A percentile compares a stretch with the other conserved stretches of the same genome.
phyloP scores from a whole-genome alignment of 768 basidiomycete species.

The Pulveroboletus ravenelii region DNA sequence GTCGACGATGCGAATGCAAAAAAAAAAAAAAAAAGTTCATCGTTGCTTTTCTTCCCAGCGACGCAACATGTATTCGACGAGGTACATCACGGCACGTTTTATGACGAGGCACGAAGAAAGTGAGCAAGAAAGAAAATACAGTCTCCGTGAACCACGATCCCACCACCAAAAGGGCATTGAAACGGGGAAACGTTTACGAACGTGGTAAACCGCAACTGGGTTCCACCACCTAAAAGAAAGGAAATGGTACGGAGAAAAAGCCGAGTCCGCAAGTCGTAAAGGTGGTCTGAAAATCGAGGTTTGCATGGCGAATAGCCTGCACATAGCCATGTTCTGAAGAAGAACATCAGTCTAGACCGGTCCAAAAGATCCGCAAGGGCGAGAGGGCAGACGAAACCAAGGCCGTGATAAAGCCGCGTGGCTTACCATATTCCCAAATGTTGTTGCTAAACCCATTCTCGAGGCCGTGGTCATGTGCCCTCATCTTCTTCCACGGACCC shows the following conservation, averaged over 20 bases:
- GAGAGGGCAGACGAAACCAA: neutral
- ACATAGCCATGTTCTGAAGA: conserved; percentile 56
- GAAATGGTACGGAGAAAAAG: neutral
- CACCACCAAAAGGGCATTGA: too few species aligned
- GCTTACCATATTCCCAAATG: conserved; percentile 66
- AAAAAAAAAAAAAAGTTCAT: too few species aligned
- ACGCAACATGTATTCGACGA: too few species aligned
- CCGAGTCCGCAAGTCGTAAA: neutral
- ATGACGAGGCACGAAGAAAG: too few species aligned
- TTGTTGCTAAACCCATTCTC: conserved; percentile 36
- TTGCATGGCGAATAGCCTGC: conserved; percentile 49
- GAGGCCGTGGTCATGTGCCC: conserved; percentile 41
- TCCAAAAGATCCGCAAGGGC: neutral
- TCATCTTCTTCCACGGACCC: conserved; percentile 50
- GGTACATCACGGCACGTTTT: too few species aligned
- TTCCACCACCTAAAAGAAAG: neutral
- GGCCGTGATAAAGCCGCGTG: neutral
- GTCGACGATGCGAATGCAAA: too few species aligned
- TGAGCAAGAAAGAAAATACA: too few species aligned
- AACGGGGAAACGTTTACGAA: too few species aligned
- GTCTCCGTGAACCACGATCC: too few species aligned
- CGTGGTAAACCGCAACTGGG: neutral
- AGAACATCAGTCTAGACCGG: neutral
- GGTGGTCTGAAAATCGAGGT: conserved; percentile 29
- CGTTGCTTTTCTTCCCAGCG: too few species aligned